Conservation (phyloP, 345 rosid genomes). For the Luvunga scandens region DNA sequence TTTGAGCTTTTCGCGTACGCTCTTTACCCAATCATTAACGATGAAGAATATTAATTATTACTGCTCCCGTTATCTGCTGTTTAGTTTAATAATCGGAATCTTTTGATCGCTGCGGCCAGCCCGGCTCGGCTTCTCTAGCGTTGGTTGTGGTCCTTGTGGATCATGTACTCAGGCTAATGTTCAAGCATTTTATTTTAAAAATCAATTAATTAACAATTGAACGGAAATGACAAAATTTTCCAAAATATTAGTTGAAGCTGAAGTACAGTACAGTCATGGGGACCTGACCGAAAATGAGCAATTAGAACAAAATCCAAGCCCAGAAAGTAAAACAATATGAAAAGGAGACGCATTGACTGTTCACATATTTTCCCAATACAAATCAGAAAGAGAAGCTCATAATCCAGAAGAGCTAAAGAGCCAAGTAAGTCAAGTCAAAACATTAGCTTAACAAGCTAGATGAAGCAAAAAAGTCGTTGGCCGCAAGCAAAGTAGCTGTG, state of each 20-base stretch:
- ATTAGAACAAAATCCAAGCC: background rate
- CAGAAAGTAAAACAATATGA: background rate
- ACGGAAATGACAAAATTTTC: background rate
- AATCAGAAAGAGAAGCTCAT: background rate
- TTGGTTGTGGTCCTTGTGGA: no score
- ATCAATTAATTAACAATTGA: background rate
- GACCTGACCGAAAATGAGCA: background rate
- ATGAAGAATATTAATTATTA: background rate
- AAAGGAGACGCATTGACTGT: background rate
- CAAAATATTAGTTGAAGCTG: background rate
- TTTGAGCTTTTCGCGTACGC: slow-evolving; percentile 26
- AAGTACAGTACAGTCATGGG: background rate
- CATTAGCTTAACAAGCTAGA: slow-evolving; percentile 14
- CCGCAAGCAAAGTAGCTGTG: slow-evolving; percentile 11
- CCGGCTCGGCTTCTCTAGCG: background rate
- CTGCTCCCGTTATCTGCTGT: background rate
- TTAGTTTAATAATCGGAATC: background rate
- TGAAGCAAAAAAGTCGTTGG: background rate
- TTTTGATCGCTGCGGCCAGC: slow-evolving; percentile 4
- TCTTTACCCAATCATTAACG: slow-evolving; percentile 16
- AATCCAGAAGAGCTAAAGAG: background rate
- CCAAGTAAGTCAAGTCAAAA: slow-evolving; percentile 20
- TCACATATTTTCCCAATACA: background rate
- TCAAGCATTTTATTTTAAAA: background rate
- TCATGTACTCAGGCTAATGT: no score